A percentile compares a stretch with the other conserved stretches of the same genome.
phyloP scores from a whole-genome alignment of 23 red algal species.

The Chondrus crispus region DNA sequence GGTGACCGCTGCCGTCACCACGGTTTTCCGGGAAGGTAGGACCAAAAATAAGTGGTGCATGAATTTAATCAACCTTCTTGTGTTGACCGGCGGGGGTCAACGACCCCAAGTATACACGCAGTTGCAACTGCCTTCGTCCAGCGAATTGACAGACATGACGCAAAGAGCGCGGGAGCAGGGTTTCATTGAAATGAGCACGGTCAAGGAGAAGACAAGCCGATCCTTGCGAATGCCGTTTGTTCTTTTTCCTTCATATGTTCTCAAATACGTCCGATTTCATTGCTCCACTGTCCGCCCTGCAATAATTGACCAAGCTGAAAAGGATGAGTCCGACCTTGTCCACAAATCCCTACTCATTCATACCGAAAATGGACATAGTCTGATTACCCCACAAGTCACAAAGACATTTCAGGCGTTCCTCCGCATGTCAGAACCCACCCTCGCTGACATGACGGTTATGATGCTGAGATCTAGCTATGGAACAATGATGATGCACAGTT shows the following conservation, averaged over 20 bases:
- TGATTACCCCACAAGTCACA: not conserved
- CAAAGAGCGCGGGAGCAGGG: too few species aligned
- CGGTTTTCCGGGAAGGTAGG: too few species aligned
- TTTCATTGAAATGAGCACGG: not conserved
- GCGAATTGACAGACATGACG: not conserved
- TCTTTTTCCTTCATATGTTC: not conserved
- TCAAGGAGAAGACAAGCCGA: not conserved
- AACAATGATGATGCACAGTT: conserved; percentile 10
- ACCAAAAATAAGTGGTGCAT: not conserved
- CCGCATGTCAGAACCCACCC: not conserved
- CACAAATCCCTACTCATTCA: not conserved
- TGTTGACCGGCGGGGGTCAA: not conserved
- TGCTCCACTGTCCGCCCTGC: not conserved
- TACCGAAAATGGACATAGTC: not conserved
- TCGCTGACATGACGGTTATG: not conserved
- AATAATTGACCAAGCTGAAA: not conserved
- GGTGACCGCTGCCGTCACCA: too few species aligned
- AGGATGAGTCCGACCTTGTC: not conserved
- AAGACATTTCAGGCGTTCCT: not conserved
- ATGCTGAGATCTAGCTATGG: conserved; percentile 9
- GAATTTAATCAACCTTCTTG: not conserved
- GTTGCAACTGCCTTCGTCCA: not conserved
- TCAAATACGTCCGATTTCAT: not conserved
- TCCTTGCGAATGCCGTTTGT: not conserved
- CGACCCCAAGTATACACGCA: not conserved